These are phyloP conservation scores for Saxophila tyrrhenica DNA, from an alignment of 495 filamentous ascomycete genomes.

Conservation along the genomic window DNA sequence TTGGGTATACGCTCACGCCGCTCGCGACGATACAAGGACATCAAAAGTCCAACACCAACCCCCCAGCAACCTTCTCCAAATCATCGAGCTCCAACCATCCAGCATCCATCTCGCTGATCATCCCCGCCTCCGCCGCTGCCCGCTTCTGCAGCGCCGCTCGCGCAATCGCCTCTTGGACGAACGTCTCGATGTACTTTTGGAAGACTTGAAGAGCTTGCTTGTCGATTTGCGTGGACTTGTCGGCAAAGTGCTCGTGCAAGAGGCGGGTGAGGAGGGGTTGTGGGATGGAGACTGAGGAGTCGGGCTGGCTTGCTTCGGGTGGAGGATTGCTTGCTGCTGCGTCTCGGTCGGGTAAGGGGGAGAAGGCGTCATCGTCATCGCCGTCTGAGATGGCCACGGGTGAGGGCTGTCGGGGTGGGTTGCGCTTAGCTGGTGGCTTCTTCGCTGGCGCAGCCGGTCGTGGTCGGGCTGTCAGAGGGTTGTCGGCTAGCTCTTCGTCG, in stretches of 20 bases:
- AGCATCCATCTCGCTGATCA: constrained; percentile 30
- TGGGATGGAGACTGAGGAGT: constrained; percentile 46
- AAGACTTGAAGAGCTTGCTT: constrained; percentile 69
- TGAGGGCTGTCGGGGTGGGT: not conserved
- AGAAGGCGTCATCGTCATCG: not conserved
- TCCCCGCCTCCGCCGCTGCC: constrained; percentile 31
- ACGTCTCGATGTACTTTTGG: constrained; percentile 81
- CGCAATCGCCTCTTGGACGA: constrained; percentile 84
- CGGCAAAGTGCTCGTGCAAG: constrained; percentile 66
- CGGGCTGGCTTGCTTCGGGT: constrained; percentile 4
- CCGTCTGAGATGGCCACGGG: not conserved
- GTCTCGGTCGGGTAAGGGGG: not conserved
- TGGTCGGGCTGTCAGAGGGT: constrained; percentile 5
- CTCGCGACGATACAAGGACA: not conserved
- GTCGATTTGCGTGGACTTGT: constrained; percentile 57
- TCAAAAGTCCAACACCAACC: constrained; percentile 80
- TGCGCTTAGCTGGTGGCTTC: constrained; percentile 1
- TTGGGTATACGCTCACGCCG: too few relatives aligned
- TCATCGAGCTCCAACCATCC: constrained; percentile 51
- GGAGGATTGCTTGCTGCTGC: not conserved
- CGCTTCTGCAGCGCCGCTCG: constrained; percentile 58
- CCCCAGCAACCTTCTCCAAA: constrained; percentile 81
- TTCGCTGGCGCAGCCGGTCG: not conserved
- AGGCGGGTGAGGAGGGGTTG: constrained; percentile 60
- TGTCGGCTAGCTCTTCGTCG: constrained; percentile 15